Conservation (phyloP, 164 flowering plant genomes). For the Vitis rupestris region DNA sequence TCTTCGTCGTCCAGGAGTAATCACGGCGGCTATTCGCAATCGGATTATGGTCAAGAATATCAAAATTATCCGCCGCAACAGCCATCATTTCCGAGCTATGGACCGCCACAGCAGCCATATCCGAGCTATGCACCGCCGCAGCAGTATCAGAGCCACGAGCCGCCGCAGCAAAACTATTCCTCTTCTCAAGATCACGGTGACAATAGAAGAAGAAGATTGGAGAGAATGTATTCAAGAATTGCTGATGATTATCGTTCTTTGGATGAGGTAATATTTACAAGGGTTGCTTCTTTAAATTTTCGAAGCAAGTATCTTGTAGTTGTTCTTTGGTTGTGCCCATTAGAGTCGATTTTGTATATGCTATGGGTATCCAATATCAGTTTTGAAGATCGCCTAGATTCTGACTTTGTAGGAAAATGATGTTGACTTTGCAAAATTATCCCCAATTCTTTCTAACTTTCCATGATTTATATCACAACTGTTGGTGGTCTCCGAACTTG, state of each 20-base stretch:
- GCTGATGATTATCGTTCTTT: slow-evolving; percentile 53
- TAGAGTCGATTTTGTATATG: too few relatives aligned
- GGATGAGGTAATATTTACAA: slow-evolving; percentile 41
- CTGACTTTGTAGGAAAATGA: too few relatives aligned
- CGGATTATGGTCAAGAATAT: slow-evolving; percentile 23
- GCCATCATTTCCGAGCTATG: slow-evolving; percentile 7
- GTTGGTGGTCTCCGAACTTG: too few relatives aligned
- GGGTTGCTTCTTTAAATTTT: too few relatives aligned
- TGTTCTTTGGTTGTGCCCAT: neutral
- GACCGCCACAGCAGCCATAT: slow-evolving; percentile 20
- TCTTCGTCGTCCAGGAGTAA: slow-evolving; percentile 26
- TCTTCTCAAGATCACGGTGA: slow-evolving; percentile 15
- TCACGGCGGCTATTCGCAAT: slow-evolving; percentile 14
- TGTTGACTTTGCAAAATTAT: too few relatives aligned
- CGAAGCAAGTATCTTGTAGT: neutral
- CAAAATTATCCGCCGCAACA: slow-evolving; percentile 11
- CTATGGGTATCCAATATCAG: too few relatives aligned
- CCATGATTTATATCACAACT: too few relatives aligned
- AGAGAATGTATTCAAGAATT: slow-evolving; percentile 54
- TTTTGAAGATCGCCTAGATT: too few relatives aligned
- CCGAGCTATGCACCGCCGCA: slow-evolving; percentile 14
- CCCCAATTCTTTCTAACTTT: too few relatives aligned
- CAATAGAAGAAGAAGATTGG: slow-evolving; percentile 30
- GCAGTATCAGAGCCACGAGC: slow-evolving; percentile 15
- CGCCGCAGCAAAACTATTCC: slow-evolving; percentile 15